Evolutionary conservation across 345 rosid species (phyloP), one percentile per base, ranked within the genome.

Genomic region (Populus simonii): DNA sequence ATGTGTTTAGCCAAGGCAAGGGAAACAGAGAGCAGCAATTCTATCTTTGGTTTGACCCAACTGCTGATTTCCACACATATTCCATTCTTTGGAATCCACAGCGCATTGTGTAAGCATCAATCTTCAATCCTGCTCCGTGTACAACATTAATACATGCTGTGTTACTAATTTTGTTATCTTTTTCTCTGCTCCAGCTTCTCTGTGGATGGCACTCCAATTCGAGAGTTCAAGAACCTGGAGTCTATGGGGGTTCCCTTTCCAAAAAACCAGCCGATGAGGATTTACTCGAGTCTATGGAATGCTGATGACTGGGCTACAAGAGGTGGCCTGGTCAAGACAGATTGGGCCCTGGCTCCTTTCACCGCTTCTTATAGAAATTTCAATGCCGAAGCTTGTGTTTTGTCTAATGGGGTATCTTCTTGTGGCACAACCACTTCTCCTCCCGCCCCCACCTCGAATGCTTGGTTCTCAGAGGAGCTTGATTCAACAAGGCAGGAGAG

Each of bases 221-320:
- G 97, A 73, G 94, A 89, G 80, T 93, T 90, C 90, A 88, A 90
- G 87, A 93, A 93, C 88, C 67, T 86, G 45, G 96, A 91, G 61
- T 85, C 89, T 1, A 79, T 69, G 0, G 94, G 96, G 0, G 88
- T 93, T 27, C 86, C 90, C 0, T 92, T 80, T 83, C 94, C 92
- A 0, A 92, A 83, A 76, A 84, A 65, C 69, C 90, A 89, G 70
- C 83, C 91, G 2, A 92, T 89, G 93, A 89, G 87, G 55, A 77
- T 90, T 0, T 79, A 90, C 67, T 86, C 92, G 2, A 88, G 87
- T 59, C 79, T 92, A 0, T 90, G 94, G 94, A 87, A 90, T 79
- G 97, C 93, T 1, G 97, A 43, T 43, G 47, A 43, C 47, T 43
- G 47, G 47, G 47, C 47, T 43, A 43, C 47, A 43, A 43, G 47